phyloP scores from a whole-genome alignment of 73 alveolate genomes.

The Tetrahymena thermophila region DNA sequence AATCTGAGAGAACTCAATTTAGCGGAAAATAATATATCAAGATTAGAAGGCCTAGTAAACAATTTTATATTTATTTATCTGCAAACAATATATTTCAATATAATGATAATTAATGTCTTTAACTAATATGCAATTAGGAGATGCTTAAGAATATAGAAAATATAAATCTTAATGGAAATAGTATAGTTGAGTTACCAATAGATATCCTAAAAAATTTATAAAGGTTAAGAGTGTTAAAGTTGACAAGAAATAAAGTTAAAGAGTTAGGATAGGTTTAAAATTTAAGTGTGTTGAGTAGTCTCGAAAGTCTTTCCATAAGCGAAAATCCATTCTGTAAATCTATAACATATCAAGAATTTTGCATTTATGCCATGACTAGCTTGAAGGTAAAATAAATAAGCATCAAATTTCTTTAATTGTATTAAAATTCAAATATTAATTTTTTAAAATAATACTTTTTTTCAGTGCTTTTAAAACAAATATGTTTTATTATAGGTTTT shows the following conservation, averaged over 20 bases:
- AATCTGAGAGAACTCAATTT: not conserved
- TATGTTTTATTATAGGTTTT: not conserved
- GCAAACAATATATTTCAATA: not conserved
- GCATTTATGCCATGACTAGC: not conserved
- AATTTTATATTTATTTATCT: not conserved
- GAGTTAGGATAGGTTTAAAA: not conserved
- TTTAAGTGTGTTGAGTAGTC: not conserved
- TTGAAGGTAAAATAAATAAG: not conserved
- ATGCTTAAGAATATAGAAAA: not conserved
- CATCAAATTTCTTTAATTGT: not conserved
- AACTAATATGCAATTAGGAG: not conserved
- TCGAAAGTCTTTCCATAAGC: not conserved
- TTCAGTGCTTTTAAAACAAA: not conserved
- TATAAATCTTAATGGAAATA: not conserved
- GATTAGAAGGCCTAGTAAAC: not conserved
- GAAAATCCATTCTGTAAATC: not conserved
- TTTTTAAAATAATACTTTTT: too few relatives aligned
- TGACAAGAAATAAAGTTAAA: not conserved
- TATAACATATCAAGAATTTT: not conserved
- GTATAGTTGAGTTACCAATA: not conserved
- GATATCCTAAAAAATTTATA: not conserved
- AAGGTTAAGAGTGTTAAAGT: not conserved
- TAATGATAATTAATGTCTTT: not conserved
- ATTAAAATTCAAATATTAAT: not conserved
- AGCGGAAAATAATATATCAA: not conserved